Evolutionary conservation across 2,329 filamentous ascomycete species (phyloP).

Genomic region (Pseudocercospora fuligena): DNA sequence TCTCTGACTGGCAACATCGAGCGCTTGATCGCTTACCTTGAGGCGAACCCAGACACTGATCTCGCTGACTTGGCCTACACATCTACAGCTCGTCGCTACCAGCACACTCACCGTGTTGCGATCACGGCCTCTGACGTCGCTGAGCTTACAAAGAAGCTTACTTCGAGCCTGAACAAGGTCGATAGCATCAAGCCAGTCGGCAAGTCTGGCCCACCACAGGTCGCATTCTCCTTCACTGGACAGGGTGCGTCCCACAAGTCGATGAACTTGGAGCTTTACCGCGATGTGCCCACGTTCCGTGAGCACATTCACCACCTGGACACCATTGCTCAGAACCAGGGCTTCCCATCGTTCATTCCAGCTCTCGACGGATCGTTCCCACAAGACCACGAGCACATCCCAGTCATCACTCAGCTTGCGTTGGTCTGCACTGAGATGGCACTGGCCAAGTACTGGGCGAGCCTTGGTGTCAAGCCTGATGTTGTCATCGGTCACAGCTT

Average conservation of each 20-base stretch:
- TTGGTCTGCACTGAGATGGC: constrained; percentile 19
- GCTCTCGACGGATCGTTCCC: constrained; percentile 26
- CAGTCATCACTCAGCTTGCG: constrained; percentile 39
- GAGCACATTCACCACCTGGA: constrained; percentile 40
- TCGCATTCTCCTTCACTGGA: constrained; percentile 49
- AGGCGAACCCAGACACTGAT: constrained; percentile 53
- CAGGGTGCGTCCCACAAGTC: constrained; percentile 41
- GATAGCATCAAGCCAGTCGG: constrained; percentile 25
- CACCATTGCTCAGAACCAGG: constrained; percentile 33
- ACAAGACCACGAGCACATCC: constrained; percentile 20
- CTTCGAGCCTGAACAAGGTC: constrained; percentile 16
- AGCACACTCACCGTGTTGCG: constrained; percentile 47
- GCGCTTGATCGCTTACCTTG: constrained; percentile 60
- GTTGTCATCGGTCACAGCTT: constrained; percentile 32
- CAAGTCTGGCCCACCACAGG: constrained; percentile 25
- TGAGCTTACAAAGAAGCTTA: constrained; percentile 37
- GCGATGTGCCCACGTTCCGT: constrained; percentile 37
- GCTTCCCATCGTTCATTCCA: constrained; percentile 42
- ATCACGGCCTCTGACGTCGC: constrained; percentile 38
- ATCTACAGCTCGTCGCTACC: constrained; percentile 62
- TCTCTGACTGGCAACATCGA: constrained; percentile 61
- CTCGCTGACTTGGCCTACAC: constrained; percentile 68
- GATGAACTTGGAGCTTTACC: constrained; percentile 41
- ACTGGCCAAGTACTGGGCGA: constrained; percentile 9
- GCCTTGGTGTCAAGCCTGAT: constrained; percentile 11